A percentile compares a stretch with the other conserved stretches of the same genome.
Conservation (phyloP, 306 rosid genomes). For the Vigna hirtella region DNA sequence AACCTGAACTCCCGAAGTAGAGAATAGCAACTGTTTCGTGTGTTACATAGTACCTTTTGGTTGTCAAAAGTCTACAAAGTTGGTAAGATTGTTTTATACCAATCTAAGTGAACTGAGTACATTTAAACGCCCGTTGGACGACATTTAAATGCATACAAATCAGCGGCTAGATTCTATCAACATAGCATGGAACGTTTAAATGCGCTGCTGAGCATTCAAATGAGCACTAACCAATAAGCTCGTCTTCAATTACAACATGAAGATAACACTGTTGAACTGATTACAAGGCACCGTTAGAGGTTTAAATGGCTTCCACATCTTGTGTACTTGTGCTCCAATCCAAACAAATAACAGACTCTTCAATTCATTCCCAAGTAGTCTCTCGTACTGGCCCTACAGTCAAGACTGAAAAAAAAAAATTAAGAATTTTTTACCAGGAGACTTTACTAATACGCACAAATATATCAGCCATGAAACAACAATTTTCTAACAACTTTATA, state of each 20-base stretch:
- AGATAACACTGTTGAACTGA: slow-evolving; percentile 8
- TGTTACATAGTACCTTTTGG: not conserved
- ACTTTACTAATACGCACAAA: not conserved
- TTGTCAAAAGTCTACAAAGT: not conserved
- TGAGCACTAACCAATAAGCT: not conserved
- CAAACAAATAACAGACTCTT: not conserved
- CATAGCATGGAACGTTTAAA: not conserved
- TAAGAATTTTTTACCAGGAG: not conserved
- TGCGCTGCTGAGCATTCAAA: slow-evolving; percentile 10
- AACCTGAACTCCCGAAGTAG: not conserved
- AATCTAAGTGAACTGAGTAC: not conserved
- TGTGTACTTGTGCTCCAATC: not conserved
- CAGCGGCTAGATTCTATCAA: not conserved
- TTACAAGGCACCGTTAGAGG: not conserved
- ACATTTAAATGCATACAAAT: slow-evolving; percentile 8
- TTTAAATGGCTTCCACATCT: not conserved
- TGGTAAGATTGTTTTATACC: not conserved
- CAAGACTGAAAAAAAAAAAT: not conserved
- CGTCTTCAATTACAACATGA: not conserved
- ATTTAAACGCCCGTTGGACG: not conserved
- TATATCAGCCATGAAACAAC: not conserved
- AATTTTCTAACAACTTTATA: not conserved
- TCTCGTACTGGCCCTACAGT: not conserved
- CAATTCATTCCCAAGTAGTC: not conserved
- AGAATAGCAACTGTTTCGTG: not conserved